Percentiles rank a stretch among this genome's conserved stretches.
These are phyloP conservation scores for Spiromastix sp. DNA, from an alignment of 2,329 filamentous ascomycete species.

Conservation along the genomic window DNA sequence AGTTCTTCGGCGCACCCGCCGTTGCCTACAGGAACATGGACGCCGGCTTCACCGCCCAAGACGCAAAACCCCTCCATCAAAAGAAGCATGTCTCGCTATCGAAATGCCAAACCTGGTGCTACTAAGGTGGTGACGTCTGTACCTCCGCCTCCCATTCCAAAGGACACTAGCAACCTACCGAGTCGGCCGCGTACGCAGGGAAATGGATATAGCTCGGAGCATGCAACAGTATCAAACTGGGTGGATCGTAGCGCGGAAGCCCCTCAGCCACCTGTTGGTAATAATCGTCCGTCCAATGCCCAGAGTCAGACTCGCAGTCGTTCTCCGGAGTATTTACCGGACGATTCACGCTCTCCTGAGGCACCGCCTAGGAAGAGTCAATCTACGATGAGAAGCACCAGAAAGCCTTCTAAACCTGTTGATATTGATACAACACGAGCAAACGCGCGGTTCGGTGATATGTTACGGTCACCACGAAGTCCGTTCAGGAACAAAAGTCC, in stretches of 20 bases:
- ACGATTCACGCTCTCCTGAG: too few relatives aligned
- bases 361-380: too few relatives aligned
- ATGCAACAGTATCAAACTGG: too few relatives aligned
- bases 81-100: constrained; percentile 30
- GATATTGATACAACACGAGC: neutral
- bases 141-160: constrained; percentile 7
- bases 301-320: too few relatives aligned
- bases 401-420: too few relatives aligned
- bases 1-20: neutral
- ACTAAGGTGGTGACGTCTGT: constrained; percentile 7
- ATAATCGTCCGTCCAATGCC: too few relatives aligned
- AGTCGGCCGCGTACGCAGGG: constrained; percentile 1
- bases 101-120: constrained; percentile 16
- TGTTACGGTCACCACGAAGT: neutral
- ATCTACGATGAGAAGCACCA: too few relatives aligned
- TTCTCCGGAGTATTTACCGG: too few relatives aligned
- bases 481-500: constrained; percentile 9
- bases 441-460: constrained; percentile 1
- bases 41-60: constrained; percentile 6
- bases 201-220: too few relatives aligned
- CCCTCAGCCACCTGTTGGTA: too few relatives aligned
- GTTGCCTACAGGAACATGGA: neutral
- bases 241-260: too few relatives aligned
- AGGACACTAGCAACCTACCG: neutral
- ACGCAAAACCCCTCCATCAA: constrained; percentile 18